phyloP scores from a whole-genome alignment of 2,329 filamentous ascomycete genomes.

The Escovopsis weberi region DNA sequence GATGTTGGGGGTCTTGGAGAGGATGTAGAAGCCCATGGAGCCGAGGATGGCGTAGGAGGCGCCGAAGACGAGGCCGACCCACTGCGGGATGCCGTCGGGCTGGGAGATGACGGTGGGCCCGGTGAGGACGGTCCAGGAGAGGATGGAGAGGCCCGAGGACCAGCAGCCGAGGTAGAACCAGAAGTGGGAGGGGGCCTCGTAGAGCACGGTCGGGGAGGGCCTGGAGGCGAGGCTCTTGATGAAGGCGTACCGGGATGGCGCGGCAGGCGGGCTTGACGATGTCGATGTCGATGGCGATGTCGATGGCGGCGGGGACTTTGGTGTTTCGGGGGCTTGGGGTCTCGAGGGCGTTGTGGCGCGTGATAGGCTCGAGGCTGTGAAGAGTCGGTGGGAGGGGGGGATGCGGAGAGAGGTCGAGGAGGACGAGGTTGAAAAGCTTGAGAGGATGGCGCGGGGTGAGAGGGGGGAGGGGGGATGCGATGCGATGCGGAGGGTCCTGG shows the following conservation, averaged over 20 bases:
- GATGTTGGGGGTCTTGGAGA: conserved; percentile 41
- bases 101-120: conserved; percentile 18
- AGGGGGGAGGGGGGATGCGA: conserved; percentile 13
- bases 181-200: conserved; percentile 49
- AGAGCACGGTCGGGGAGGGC: conserved; percentile 43
- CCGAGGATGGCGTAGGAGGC: conserved; percentile 45
- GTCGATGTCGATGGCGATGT: conserved; percentile 4
- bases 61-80: conserved; percentile 43
- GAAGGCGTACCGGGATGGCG: conserved; percentile 27
- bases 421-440: conserved; percentile 9
- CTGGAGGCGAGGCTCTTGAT: conserved; percentile 41
- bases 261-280: conserved; percentile 6
- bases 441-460: conserved; percentile 8
- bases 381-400: conserved; percentile 13
- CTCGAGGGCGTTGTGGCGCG: conserved; percentile 10
- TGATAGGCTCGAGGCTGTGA: conserved; percentile 15
- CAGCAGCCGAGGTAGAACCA: conserved; percentile 48
- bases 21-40: conserved; percentile 43
- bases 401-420: conserved; percentile 9
- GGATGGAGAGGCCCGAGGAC: conserved; percentile 30
- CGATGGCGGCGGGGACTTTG: conserved; percentile 3
- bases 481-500: conserved; percentile 16
- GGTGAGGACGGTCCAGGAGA: conserved; percentile 22
- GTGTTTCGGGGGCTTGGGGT: conserved; percentile 7
- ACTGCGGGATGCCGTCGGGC: conserved; percentile 36